A percentile compares a stretch with the other conserved stretches of the same genome.
These are phyloP conservation scores for Perilla frutescens DNA, from an alignment of 257 asterid species.

Conservation along the genomic window DNA sequence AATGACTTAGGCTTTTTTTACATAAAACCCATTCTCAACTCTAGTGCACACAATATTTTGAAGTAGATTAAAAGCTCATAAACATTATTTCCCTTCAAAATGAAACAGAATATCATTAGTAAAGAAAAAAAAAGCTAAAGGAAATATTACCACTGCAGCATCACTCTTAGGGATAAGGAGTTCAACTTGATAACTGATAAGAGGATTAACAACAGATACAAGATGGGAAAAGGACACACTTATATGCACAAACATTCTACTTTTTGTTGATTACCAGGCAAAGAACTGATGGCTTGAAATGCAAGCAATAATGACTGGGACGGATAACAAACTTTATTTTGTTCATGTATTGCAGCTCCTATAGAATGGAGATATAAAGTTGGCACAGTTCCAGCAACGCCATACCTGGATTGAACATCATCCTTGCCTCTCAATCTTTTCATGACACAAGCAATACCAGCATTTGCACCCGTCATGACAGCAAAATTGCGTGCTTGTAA, in stretches of 20 bases:
- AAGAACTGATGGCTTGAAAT: not conserved
- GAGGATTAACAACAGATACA: not conserved
- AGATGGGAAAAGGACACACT: not conserved
- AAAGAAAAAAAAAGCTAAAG: constrained; percentile 8
- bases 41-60: not conserved
- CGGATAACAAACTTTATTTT: not conserved
- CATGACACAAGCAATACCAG: constrained; percentile 91
- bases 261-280: not conserved
- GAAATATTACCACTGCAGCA: too few species aligned
- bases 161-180: not conserved
- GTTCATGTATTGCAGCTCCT: not conserved
- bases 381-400: constrained; percentile 21
- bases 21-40: too few species aligned
- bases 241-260: not conserved
- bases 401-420: constrained; percentile 87
- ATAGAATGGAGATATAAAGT: not conserved
- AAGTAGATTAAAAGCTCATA: constrained; percentile 19
- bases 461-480: constrained; percentile 92
- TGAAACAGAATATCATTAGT: not conserved
- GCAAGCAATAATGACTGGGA: not conserved
- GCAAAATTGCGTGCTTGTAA: constrained; percentile 93
- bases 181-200: not conserved
- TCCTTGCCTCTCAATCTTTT: constrained; percentile 93
- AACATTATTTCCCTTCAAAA: not conserved
- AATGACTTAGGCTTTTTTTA: too few species aligned